Evolutionary conservation across 1,139 yeast genomes (phyloP).

Genomic region (Taiozyma sp.): DNA sequence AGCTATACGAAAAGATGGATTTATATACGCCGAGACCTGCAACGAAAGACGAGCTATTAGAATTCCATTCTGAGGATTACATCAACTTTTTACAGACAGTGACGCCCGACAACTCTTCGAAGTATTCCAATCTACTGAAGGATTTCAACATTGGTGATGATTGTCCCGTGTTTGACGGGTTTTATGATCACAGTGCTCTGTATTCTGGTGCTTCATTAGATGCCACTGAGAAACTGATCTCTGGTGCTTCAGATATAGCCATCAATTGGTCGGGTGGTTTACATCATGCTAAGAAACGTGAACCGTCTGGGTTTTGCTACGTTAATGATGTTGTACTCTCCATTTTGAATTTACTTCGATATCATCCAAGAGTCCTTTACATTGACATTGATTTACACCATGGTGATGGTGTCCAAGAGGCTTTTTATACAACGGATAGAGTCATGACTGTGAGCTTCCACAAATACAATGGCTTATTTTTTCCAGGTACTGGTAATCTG

Average conservation of each 20-base stretch:
- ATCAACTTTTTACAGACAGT: slow-evolving; percentile 73
- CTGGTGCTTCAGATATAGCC: slow-evolving; percentile 90
- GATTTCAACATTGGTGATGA: slow-evolving; percentile 96
- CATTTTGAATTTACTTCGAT: slow-evolving; percentile 73
- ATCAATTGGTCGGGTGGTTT: slow-evolving; percentile 97
- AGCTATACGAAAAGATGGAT: slow-evolving; percentile 87
- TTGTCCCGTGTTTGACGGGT: slow-evolving; percentile 95
- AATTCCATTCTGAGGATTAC: slow-evolving; percentile 88
- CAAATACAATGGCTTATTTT: slow-evolving; percentile 91
- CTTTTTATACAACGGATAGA: slow-evolving; percentile 90
- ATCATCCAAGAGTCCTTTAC: slow-evolving; percentile 87
- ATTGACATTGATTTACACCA: slow-evolving; percentile 96
- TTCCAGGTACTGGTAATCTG: slow-evolving; percentile 93
- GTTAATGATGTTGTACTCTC: slow-evolving; percentile 92
- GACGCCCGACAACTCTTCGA: slow-evolving; percentile 73
- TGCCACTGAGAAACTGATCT: slow-evolving; percentile 80
- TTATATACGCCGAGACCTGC: slow-evolving; percentile 80
- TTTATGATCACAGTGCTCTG: slow-evolving; percentile 80
- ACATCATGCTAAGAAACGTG: slow-evolving; percentile 94
- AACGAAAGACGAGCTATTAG: slow-evolving; percentile 67
- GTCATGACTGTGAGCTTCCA: slow-evolving; percentile 96
- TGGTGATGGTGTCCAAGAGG: slow-evolving; percentile 98
- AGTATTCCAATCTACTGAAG: slow-evolving; percentile 54
- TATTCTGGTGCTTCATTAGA: slow-evolving; percentile 93
- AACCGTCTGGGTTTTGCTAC: slow-evolving; percentile 94